Base-by-base conservation (phyloP, 1,139 yeast species). In the Nakaseomyces delphensis region DNA sequence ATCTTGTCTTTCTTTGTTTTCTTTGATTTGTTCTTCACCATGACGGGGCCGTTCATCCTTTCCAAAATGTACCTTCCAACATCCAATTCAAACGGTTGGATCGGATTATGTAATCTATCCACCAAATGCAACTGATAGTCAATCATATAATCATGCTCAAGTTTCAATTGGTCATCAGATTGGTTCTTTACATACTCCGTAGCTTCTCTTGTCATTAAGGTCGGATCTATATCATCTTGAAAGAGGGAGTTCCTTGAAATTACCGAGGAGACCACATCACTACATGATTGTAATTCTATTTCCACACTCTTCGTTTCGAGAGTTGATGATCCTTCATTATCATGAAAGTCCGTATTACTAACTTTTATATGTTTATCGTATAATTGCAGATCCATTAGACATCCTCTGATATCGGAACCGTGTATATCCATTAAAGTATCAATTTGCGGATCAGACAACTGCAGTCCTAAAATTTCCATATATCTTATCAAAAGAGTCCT, bases 351-450 rank as follows among this genome's bases (percentile, higher is more conserved):
- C 16, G 27, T 18, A 27, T 20, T 14, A 6, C 15, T 18, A 20
- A 28, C 18, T 24, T 38, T 14, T 25, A 21, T 28, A 38, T 29
- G 19, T 62, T 64, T 3, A 83, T 13, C 18, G 7, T 35, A 50
- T 48, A 74, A 69, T 56, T 85, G 93, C 32, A 82, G 65, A 5
- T 67, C 65, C 56, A 71, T 67, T 9, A 85, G 58, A 20, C 76
- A 67, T 44, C 67, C 68, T 39, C 94, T 65, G 15, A 85, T 57
- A 57, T 84, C 93, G 36, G 58, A 57, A 9, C 64, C 50, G 36
- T 57, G 53, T 1, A 61, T 59, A 15, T 56, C 50, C 0, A 76
- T 56, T 0, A 79, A 48, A 0, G 52, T 42, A 0, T 58, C 56
- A 6, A 81, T 51, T 0, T 65, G 54, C 0, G 51, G 49, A 2